Evolutionary conservation across 2,329 filamentous ascomycete genomes (phyloP).

Genomic region (Mycosphaerella sp.): DNA sequence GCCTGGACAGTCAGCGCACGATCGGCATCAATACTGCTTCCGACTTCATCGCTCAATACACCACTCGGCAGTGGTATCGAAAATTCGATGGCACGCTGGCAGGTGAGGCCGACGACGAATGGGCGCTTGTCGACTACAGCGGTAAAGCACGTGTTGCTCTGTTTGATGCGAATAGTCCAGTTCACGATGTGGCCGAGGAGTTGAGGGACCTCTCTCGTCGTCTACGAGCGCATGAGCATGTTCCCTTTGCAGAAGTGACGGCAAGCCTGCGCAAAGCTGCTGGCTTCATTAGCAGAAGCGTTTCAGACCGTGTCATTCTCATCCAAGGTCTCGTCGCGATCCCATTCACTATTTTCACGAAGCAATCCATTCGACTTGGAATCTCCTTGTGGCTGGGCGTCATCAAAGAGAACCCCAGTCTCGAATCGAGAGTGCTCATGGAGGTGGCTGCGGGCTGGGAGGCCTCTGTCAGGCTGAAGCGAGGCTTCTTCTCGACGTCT

Average conservation of each 20-base stretch:
- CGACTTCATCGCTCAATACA: slow-evolving; percentile 95
- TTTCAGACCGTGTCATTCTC: slow-evolving; percentile 68
- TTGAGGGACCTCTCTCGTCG: slow-evolving; percentile 67
- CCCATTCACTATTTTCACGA: slow-evolving; percentile 87
- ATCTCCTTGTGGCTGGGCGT: slow-evolving; percentile 95
- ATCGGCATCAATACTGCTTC: slow-evolving; percentile 83
- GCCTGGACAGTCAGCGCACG: slow-evolving; percentile 68
- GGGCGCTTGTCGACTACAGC: slow-evolving; percentile 29
- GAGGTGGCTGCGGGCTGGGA: slow-evolving; percentile 93
- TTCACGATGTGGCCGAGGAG: slow-evolving; percentile 48
- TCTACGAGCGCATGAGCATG: slow-evolving; percentile 60
- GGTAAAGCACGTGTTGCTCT: slow-evolving; percentile 18
- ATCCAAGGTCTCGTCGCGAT: slow-evolving; percentile 85
- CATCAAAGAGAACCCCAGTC: slow-evolving; percentile 86
- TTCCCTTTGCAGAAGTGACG: slow-evolving; percentile 67
- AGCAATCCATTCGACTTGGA: slow-evolving; percentile 90
- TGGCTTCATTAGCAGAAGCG: slow-evolving; percentile 72
- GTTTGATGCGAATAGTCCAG: slow-evolving; percentile 15
- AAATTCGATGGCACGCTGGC: slow-evolving; percentile 60
- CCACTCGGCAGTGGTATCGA: slow-evolving; percentile 90
- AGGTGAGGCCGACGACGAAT: slow-evolving; percentile 26
- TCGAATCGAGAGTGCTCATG: slow-evolving; percentile 77
- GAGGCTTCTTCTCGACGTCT: slow-evolving; percentile 71
- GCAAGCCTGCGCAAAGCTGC: slow-evolving; percentile 80
- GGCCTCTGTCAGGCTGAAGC: slow-evolving; percentile 64